Base-by-base conservation (phyloP, 352 stramenopile species). In the Globisporangium barbulae region DNA sequence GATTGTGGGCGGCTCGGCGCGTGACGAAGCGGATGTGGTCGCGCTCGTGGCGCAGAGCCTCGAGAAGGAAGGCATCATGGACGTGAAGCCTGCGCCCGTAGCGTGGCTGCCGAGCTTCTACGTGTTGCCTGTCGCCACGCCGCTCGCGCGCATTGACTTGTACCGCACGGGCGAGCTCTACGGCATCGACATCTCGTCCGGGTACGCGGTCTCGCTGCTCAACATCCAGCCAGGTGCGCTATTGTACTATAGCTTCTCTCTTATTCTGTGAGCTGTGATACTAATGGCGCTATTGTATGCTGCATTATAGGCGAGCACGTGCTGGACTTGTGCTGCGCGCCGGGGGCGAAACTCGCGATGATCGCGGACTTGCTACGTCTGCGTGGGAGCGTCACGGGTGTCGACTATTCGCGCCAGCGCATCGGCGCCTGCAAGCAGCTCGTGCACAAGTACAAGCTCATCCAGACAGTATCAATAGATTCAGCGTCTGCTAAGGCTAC, bases 291-390 rank as follows among this genome's bases (percentile, higher is more conserved):
- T 28, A 5, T 7, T 22, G 10, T 13, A 12, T 28, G 4, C 3
- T 41, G 33, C 5, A 5, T 25, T 17, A 6, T 33, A 68, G 81
- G 87, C 57, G 79, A 94, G 25, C 80, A 96, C 52, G 86, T 98
- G 7, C 75, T 99, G 44, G 94, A 99, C 78, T 72, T 98, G 59
- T 99, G 96, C 71, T 98, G 91, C 63, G 91, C 88, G 54, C 96
- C 96, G 15, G 94, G 96, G 12, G 79, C 91, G 31, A 98, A 98
- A 53, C 72, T 98, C n/a, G 89, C 84, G 39, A 91, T 94, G 78
- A 91, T 98, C 57, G 88, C 90, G 3, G 94, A 98, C 63, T 49
- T 90, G 30, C 49, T 89, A 44, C 50, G 72, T n/a, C 71, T 86
- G 25, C 52, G 28, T 13, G 85, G 83, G 7, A 94, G 84, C 52